Evolutionary conservation across 768 basidiomycete species (phyloP).

Genomic region (Termitomyces heimii): DNA sequence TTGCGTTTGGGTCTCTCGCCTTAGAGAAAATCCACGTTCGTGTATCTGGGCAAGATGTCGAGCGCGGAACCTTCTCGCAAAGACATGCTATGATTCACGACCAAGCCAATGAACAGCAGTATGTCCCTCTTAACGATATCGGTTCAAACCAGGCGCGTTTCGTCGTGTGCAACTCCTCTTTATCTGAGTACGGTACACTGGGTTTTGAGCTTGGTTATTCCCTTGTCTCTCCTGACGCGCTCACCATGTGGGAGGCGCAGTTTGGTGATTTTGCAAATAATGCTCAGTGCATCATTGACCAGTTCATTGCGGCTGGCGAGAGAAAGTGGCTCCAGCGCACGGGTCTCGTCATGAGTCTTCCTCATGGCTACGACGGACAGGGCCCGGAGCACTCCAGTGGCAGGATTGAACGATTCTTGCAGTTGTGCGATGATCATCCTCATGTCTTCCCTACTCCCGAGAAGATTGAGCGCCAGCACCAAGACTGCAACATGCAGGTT

Average conservation of each 20-base stretch:
- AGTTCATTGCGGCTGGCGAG: constrained; percentile 97
- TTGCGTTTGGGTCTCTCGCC: constrained; percentile 91
- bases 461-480: constrained; percentile 92
- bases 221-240: constrained; percentile 86
- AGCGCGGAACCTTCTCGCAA: constrained; percentile 98
- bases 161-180: constrained; percentile 92
- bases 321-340: constrained; percentile 96
- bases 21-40: constrained; percentile 93
- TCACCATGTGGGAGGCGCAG: constrained; percentile 98
- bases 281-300: constrained; percentile 97
- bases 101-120: constrained; percentile 87
- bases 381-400: constrained; percentile 98
- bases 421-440: constrained; percentile 97
- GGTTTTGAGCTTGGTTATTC: constrained; percentile 99
- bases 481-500: constrained; percentile 99
- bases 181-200: constrained; percentile 92
- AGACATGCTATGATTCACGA: constrained; percentile 97
- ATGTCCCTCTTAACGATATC: constrained; percentile 85
- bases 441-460: constrained; percentile 81
- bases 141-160: constrained; percentile 87
- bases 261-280: constrained; percentile 99
- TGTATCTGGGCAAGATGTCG: constrained; percentile 96
- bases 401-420: constrained; percentile 92
- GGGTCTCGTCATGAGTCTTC: constrained; percentile 83
- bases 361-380: constrained; percentile 97